Evolutionary conservation across 2,329 filamentous ascomycete species (phyloP), one percentile per base, ranked within the genome.

Genomic region (Meredithiella fracta): DNA sequence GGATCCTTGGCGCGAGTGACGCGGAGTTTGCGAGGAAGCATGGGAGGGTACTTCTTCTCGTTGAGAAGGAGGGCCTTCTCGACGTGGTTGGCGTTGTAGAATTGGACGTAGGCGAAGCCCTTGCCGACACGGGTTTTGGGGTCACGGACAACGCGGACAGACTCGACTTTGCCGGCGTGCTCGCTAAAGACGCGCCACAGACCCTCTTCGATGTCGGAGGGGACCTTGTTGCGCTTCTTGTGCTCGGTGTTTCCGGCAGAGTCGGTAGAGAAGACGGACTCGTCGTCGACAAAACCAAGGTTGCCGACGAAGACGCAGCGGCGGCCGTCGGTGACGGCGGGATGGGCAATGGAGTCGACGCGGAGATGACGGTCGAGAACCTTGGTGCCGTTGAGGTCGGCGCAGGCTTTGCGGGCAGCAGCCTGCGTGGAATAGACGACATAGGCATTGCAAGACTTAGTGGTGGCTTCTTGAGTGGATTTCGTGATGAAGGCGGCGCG

Each of bases 231-330:
- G 58, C 80, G 80, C 69, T 86, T 87, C 65, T 86, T 86, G 64
- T 82, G 78, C 53, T 80, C 79, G 42, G 77, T 80, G 47, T 83
- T 76, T 53, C 79, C 82, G 42, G 80, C 80, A 34, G 82, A 75
- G 52, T 78, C 79, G 17, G 80, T 78, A 53, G 78, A 78, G 22
- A 85, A 69, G 53, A 84, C 74, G 40, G 79, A 85, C 70, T 96
- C 90, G 62, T 96, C 88, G 64, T 96, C 91, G 15, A 98, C 87
- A 64, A 98, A 98, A 52, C 88, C 89, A 1, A 98, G 77, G 65
- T 98, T 98, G 50, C 92, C 92, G 25, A 98, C 86, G 65, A 98
- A 98, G 15, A 98, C 83, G 67, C 92, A 98, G 55, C 90, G 85
- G 58, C 85, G 82, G 67, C 95, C 82, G 65, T 94, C 91, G 17